Conservation (phyloP, 352 stramenopile species). For the Globisporangium sylvaticum region DNA sequence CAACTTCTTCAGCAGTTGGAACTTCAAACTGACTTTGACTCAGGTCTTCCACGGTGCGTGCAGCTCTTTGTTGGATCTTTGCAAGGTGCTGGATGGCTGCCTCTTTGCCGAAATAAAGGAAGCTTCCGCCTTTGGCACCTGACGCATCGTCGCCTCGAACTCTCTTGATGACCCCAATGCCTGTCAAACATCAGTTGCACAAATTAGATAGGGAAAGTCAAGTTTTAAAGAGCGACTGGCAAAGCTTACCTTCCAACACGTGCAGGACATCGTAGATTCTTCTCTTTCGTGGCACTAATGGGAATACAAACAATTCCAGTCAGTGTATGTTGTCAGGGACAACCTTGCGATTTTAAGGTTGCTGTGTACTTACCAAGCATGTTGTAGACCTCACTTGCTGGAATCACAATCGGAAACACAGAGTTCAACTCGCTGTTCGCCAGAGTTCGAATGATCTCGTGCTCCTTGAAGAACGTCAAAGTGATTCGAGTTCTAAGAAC, state of each 20-base stretch:
- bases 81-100: slow-evolving; percentile 37
- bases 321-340: neutral
- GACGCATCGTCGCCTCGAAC: slow-evolving; percentile 29
- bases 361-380: slow-evolving; percentile 42
- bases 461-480: slow-evolving; percentile 62
- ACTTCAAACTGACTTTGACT: neutral
- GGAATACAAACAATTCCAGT: neutral
- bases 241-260: slow-evolving; percentile 58
- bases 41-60: slow-evolving; percentile 20
- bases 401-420: slow-evolving; percentile 43
- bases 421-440: neutral
- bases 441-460: slow-evolving; percentile 32
- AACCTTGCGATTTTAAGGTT: neutral
- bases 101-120: slow-evolving; percentile 53
- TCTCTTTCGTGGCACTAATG: slow-evolving; percentile 57
- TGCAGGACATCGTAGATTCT: slow-evolving; percentile 77
- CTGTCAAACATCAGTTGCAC: slow-evolving; percentile 16
- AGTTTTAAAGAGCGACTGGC: neutral
- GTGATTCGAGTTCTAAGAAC: slow-evolving; percentile 38
- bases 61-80: slow-evolving; percentile 25
- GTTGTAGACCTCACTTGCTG: slow-evolving; percentile 57
- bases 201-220: neutral
- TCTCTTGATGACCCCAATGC: slow-evolving; percentile 59
- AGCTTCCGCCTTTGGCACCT: slow-evolving; percentile 37
- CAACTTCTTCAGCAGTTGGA: slow-evolving; percentile 30